A percentile compares a stretch with the other conserved stretches of the same genome.
phyloP scores from a whole-genome alignment of 176 grass and related monocot genomes.

The Oryza rufipogon region DNA sequence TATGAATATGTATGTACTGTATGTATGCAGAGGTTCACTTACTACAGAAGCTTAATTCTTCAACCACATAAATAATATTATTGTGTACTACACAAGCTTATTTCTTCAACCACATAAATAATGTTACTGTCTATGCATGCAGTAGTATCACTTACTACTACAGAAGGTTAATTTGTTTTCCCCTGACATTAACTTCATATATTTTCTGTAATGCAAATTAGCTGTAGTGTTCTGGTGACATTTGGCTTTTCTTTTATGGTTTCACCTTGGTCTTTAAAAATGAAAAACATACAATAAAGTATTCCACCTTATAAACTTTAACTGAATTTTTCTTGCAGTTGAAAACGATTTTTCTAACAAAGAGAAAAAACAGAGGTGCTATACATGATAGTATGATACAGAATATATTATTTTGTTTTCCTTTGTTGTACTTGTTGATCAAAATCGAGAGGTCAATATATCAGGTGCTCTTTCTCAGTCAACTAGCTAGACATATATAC shows the following conservation, averaged over 20 bases:
- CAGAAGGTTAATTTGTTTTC: background rate
- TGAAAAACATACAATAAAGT: background rate
- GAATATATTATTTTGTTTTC: background rate
- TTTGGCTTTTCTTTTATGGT: background rate
- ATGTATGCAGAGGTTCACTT: background rate
- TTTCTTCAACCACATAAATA: background rate
- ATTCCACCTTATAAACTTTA: background rate
- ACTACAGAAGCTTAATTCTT: background rate
- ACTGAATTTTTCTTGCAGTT: background rate
- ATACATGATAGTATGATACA: background rate
- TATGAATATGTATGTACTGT: background rate
- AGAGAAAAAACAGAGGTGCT: background rate
- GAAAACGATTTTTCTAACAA: background rate
- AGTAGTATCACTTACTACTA: background rate
- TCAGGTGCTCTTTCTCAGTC: background rate
- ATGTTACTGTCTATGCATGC: background rate
- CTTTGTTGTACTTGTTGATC: background rate
- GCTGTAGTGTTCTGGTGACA: background rate
- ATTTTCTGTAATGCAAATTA: background rate
- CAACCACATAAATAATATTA: background rate
- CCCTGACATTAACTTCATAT: background rate
- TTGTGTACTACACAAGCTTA: background rate
- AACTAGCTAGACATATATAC: background rate
- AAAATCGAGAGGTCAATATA: background rate
- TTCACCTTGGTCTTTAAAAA: background rate